phyloP scores from a whole-genome alignment of 164 flowering plant species.

The Malania oleifera region DNA sequence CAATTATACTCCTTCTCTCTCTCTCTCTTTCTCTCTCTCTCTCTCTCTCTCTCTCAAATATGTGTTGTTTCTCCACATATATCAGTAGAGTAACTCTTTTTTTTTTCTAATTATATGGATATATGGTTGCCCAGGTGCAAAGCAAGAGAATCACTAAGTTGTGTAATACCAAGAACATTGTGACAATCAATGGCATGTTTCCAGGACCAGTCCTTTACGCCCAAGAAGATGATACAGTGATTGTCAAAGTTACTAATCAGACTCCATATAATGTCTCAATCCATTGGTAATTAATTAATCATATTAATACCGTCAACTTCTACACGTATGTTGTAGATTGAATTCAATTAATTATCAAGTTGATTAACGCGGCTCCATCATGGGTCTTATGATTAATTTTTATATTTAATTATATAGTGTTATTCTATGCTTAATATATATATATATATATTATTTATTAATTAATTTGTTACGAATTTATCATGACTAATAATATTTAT shows the following conservation, averaged over 20 bases:
- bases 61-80: background rate
- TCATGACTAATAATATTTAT: no score
- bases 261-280: constrained; percentile 55
- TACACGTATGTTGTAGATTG: no score
- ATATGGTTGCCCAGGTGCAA: constrained; percentile 58
- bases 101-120: no score
- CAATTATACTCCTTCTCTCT: constrained; percentile 12
- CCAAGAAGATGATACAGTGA: constrained; percentile 55
- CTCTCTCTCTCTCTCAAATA: constrained; percentile 4
- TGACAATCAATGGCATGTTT: constrained; percentile 48
- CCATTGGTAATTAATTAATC: constrained; percentile 45
- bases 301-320: no score
- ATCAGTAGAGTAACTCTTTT: no score
- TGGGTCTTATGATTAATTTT: no score
- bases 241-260: constrained; percentile 50
- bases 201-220: constrained; percentile 67
- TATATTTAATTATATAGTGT: no score
- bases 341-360: no score
- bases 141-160: constrained; percentile 43
- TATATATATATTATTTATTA: no score
- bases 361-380: no score
- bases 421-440: no score
- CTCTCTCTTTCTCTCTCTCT: constrained; percentile 12
- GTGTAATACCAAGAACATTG: constrained; percentile 43
- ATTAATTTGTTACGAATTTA: no score